A percentile compares a stretch with the other conserved stretches of the same genome.
phyloP scores from a whole-genome alignment of 352 stramenopile species.

The Globisporangium yorkense region DNA sequence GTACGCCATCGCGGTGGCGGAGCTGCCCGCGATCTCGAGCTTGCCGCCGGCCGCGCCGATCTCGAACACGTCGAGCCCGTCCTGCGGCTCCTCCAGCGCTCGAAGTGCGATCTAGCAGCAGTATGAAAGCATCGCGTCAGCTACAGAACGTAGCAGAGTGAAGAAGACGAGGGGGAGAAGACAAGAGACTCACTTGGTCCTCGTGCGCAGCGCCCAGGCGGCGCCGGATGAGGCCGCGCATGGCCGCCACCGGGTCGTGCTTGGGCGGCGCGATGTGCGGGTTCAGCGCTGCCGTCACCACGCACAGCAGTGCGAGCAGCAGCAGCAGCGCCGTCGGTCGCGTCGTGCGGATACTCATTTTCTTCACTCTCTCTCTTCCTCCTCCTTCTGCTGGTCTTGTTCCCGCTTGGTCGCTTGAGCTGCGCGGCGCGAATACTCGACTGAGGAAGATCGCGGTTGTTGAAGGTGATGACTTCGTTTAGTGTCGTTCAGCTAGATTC shows the following conservation, averaged over 20 bases:
- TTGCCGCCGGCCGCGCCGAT: slow-evolving; percentile 36
- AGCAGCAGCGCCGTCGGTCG: slow-evolving; percentile 17
- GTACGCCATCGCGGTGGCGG: slow-evolving; percentile 62
- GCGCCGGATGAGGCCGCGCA: slow-evolving; percentile 48
- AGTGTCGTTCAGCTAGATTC: too few species aligned
- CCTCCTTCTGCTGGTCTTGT: too few species aligned
- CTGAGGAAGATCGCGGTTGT: too few species aligned
- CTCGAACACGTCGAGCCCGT: slow-evolving; percentile 62
- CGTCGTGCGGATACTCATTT: background rate
- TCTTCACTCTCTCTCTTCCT: background rate
- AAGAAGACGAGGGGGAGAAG: background rate
- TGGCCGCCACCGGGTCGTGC: slow-evolving; percentile 45
- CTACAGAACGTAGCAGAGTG: background rate
- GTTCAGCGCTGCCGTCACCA: slow-evolving; percentile 6
- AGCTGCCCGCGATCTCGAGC: slow-evolving; percentile 45
- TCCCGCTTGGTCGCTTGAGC: too few species aligned
- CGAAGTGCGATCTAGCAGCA: slow-evolving; percentile 40
- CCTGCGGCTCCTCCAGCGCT: slow-evolving; percentile 26
- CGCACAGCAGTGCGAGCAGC: slow-evolving; percentile 5
- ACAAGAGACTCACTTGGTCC: slow-evolving; percentile 35
- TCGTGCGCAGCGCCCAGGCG: slow-evolving; percentile 49
- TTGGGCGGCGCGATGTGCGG: slow-evolving; percentile 21
- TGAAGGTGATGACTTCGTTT: too few species aligned
- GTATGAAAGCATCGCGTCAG: background rate
- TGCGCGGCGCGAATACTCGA: too few species aligned